Evolutionary conservation across 192 early-diverging fungal genomes (phyloP), one percentile per base, ranked within the genome.

Genomic region (Mortierella claussenii): DNA sequence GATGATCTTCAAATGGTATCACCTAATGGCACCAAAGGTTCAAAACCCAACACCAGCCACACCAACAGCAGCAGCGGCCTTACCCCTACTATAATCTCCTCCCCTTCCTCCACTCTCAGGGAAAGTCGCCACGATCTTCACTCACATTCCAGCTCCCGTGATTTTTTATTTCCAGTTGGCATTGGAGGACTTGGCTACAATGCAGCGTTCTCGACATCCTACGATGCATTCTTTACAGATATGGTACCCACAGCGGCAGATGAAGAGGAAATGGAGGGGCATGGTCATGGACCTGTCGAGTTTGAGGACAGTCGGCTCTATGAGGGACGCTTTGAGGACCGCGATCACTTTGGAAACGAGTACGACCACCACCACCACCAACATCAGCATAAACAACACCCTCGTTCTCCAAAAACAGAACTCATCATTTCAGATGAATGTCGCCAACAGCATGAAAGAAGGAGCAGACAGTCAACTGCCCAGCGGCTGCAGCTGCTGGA

Each of bases 181-280:
- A 40, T 40, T 13, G 37, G 37, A 7, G 7, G 7, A 13, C 7
- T 7, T 40, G n/a, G 21, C 18, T 43, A 37, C 21, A 13, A 47
- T 18, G 11, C 24, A 0, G 45, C 36, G 0, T 40, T 74, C 21
- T 65, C 70, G 5, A 65, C 62, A 8, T 74, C 70, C 10, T 74
- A 65, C 48, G 71, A 76, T 44, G 52, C 62, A 4, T 66, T 76
- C 46, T 66, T 66, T 37, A 34, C 63, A 1, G 70, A 75, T 36
- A 40, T 40, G 24, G n/a, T 21, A 46, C 15, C 45, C 5, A 36
- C 23, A 46, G 26, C 55, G 59, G 21, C 34, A 54, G 37, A 40
- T n/a, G n/a, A n/a, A n/a, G n/a, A n/a, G n/a, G n/a, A n/a, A n/a
- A n/a, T n/a, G n/a, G n/a, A n/a, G n/a, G n/a, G n/a, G n/a, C n/a